Evolutionary conservation across 352 stramenopile genomes (phyloP).

Genomic region (Globisporangium paroecandrum): DNA sequence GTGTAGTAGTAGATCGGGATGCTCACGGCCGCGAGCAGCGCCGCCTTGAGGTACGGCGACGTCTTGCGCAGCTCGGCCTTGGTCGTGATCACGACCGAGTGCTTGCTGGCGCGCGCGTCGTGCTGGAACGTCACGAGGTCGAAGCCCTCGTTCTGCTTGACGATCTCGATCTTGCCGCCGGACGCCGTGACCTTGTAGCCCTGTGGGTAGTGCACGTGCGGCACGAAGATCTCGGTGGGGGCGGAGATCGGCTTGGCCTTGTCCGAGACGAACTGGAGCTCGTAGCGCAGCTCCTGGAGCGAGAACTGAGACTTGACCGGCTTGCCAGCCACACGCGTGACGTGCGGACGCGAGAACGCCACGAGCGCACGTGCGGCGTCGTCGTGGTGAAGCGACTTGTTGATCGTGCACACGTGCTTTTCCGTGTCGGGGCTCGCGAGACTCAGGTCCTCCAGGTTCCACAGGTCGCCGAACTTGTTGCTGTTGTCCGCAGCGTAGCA

Average conservation of each 20-base stretch:
- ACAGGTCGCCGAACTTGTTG: slow-evolving; percentile 77
- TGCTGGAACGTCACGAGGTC: slow-evolving; percentile 55
- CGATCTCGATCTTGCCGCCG: slow-evolving; percentile 41
- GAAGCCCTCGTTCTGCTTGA: slow-evolving; percentile 49
- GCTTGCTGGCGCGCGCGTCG: slow-evolving; percentile 20
- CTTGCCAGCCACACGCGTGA: slow-evolving; percentile 58
- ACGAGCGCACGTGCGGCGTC: slow-evolving; percentile 40
- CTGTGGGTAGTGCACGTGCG: slow-evolving; percentile 65
- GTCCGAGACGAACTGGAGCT: slow-evolving; percentile 49
- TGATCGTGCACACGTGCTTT: background rate
- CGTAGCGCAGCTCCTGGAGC: slow-evolving; percentile 43
- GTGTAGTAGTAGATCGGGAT: slow-evolving; percentile 13
- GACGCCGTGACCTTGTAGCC: slow-evolving; percentile 58
- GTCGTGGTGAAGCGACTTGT: slow-evolving; percentile 24
- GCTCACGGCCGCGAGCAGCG: slow-evolving; percentile 12
- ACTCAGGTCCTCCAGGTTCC: slow-evolving; percentile 87
- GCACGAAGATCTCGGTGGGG: slow-evolving; percentile 65
- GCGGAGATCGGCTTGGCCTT: slow-evolving; percentile 17
- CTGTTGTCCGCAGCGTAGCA: slow-evolving; percentile 85
- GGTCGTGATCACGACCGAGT: slow-evolving; percentile 43
- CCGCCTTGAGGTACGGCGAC: slow-evolving; percentile 16
- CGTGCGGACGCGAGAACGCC: slow-evolving; percentile 67
- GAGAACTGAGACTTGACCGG: slow-evolving; percentile 59
- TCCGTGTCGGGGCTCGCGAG: slow-evolving; percentile 50
- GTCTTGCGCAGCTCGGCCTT: slow-evolving; percentile 21